These are phyloP conservation scores for Lenzites betulinus DNA, from an alignment of 768 basidiomycete genomes.

Conservation along the genomic window DNA sequence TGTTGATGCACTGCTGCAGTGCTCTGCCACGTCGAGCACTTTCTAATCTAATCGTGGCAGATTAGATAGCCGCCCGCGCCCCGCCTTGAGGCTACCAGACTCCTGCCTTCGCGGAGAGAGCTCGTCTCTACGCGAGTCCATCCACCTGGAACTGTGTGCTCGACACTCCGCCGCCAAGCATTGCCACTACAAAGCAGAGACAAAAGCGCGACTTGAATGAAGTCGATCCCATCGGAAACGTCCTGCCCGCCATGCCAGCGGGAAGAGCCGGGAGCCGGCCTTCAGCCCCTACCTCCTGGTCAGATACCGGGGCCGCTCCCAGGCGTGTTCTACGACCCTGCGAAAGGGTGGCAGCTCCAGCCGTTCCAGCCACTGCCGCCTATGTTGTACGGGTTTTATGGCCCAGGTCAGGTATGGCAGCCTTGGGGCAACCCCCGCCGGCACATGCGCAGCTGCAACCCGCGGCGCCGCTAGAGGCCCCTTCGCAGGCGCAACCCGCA, in stretches of 20 bases:
- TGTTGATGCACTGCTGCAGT: not conserved
- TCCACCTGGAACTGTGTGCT: too few relatives aligned
- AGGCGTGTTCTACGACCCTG: conserved; percentile 5
- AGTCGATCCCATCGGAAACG: too few relatives aligned
- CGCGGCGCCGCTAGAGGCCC: conserved; percentile 17
- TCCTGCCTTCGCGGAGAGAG: too few relatives aligned
- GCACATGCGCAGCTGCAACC: conserved; percentile 11
- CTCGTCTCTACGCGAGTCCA: too few relatives aligned
- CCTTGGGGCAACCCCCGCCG: conserved; percentile 51
- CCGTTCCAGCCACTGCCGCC: conserved; percentile 31
- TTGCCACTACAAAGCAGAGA: too few relatives aligned
- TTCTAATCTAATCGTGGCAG: not conserved
- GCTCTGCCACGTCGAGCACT: not conserved
- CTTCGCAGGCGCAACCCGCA: conserved; percentile 5
- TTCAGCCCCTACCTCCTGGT: too few relatives aligned
- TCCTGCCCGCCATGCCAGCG: too few relatives aligned
- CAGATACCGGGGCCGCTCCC: conserved; percentile 1
- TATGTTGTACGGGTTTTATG: conserved; percentile 61
- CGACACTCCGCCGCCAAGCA: too few relatives aligned
- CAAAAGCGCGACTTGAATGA: too few relatives aligned
- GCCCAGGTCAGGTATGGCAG: conserved; percentile 65
- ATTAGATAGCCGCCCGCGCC: too few relatives aligned
- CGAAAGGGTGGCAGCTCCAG: conserved; percentile 18
- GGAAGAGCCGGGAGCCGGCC: too few relatives aligned
- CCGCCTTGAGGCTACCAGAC: too few relatives aligned